These are phyloP conservation scores for Tilletia caries DNA, from an alignment of 1,284 basidiomycete genomes.

Conservation along the genomic window DNA sequence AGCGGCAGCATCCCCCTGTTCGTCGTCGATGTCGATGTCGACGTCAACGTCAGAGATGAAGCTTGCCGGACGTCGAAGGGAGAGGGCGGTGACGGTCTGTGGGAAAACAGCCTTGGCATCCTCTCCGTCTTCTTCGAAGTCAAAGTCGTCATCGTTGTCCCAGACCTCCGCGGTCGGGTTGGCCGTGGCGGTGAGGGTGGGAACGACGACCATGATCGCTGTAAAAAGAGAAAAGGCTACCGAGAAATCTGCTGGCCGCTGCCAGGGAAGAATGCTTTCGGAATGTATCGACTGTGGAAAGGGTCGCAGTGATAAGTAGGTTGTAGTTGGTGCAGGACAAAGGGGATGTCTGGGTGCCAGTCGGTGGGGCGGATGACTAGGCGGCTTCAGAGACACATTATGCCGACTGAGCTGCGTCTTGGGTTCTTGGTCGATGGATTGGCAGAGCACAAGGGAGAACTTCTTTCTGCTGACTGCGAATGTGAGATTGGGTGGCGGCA, in stretches of 20 bases:
- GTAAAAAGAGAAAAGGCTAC: neutral
- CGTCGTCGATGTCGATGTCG: neutral
- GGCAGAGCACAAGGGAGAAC: no score
- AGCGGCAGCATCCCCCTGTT: neutral
- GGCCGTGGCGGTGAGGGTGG: neutral
- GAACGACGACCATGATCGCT: constrained; percentile 1
- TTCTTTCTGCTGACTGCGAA: no score
- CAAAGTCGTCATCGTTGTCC: constrained; percentile 12
- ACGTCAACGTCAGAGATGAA: constrained; percentile 6
- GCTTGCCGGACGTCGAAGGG: neutral
- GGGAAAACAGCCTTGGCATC: neutral
- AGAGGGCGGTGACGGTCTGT: no score
- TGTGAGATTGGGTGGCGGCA: no score
- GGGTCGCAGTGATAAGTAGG: no score
- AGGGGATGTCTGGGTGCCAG: neutral
- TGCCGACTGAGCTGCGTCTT: neutral
- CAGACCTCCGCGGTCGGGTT: constrained; percentile 1
- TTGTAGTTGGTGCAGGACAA: neutral
- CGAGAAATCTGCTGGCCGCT: neutral
- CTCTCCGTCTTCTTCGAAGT: neutral
- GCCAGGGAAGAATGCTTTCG: neutral
- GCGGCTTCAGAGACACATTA: constrained; percentile 1
- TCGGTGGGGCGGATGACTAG: no score
- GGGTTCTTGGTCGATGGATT: no score
- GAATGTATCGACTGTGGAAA: no score